Evolutionary conservation across 2,329 filamentous ascomycete species (phyloP).

Genomic region (Diaporthe vexans): DNA sequence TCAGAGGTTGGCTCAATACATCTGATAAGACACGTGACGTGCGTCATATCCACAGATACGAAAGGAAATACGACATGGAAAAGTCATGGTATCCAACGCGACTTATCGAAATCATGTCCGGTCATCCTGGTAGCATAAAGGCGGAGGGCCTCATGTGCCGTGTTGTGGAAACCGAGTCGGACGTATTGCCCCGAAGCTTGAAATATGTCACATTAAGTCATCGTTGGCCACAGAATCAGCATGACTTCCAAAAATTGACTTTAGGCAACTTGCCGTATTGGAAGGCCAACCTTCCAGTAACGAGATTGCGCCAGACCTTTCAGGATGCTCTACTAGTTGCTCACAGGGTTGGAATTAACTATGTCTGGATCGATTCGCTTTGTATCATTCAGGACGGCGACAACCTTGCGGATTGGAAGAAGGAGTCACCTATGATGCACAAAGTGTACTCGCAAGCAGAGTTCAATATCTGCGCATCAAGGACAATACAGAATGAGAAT

Average conservation of each 20-base stretch:
- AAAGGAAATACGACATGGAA: neutral
- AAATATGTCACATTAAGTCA: conserved; percentile 16
- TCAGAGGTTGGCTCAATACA: too few relatives aligned
- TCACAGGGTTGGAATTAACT: neutral
- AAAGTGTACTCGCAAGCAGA: neutral
- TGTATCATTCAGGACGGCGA: neutral
- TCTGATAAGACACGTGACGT: too few relatives aligned
- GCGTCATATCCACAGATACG: too few relatives aligned
- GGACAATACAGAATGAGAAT: neutral
- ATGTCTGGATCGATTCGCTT: conserved; percentile 16
- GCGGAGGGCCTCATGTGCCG: neutral
- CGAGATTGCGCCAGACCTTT: neutral
- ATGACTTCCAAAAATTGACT: neutral
- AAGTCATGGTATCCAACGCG: neutral
- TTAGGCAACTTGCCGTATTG: neutral
- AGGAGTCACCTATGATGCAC: neutral
- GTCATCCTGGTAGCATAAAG: neutral
- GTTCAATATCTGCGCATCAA: conserved; percentile 22
- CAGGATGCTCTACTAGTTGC: neutral
- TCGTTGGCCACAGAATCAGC: neutral
- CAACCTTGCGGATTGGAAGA: neutral
- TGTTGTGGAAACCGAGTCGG: neutral
- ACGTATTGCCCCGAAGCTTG: neutral
- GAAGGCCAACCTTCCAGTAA: neutral
- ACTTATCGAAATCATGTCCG: neutral